These are phyloP conservation scores for Penicillium simplicissimum DNA, from an alignment of 495 filamentous ascomycete genomes.

Conservation along the genomic window DNA sequence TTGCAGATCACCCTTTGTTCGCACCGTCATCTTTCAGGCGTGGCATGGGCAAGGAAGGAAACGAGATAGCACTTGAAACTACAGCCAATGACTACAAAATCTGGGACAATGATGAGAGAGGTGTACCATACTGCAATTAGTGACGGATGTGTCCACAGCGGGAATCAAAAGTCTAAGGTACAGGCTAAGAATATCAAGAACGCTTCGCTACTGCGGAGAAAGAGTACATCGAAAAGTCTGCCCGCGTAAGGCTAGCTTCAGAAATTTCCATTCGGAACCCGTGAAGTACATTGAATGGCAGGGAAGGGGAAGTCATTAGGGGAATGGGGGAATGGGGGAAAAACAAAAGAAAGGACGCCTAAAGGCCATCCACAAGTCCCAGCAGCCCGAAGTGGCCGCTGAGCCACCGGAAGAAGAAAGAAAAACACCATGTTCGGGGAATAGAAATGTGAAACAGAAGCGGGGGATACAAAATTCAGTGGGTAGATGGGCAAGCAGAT, in stretches of 20 bases:
- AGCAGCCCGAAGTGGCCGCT: background rate
- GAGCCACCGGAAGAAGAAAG: constrained; percentile 7
- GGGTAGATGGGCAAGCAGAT: constrained; percentile 10
- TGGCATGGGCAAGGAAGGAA: background rate
- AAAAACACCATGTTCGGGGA: constrained; percentile 8
- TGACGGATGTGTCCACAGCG: background rate
- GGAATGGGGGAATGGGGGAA: constrained; percentile 5
- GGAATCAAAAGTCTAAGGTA: background rate
- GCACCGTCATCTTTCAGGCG: too few relatives aligned
- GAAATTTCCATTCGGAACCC: constrained; percentile 22
- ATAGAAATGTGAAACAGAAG: constrained; percentile 5
- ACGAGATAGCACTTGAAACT: background rate
- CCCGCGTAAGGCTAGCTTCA: constrained; percentile 15
- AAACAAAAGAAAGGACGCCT: constrained; percentile 3
- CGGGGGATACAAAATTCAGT: background rate
- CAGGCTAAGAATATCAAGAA: background rate
- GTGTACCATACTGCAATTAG: background rate
- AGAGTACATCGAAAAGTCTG: constrained; percentile 2
- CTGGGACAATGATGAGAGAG: background rate
- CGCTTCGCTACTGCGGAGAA: background rate
- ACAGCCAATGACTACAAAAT: background rate
- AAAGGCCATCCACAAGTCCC: constrained; percentile 2
- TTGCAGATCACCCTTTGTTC: too few relatives aligned
- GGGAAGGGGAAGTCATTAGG: constrained; percentile 11
- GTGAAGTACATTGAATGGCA: constrained; percentile 26